These are phyloP conservation scores for Theileria annulata DNA, from an alignment of 169 alveolate species.

Conservation along the genomic window DNA sequence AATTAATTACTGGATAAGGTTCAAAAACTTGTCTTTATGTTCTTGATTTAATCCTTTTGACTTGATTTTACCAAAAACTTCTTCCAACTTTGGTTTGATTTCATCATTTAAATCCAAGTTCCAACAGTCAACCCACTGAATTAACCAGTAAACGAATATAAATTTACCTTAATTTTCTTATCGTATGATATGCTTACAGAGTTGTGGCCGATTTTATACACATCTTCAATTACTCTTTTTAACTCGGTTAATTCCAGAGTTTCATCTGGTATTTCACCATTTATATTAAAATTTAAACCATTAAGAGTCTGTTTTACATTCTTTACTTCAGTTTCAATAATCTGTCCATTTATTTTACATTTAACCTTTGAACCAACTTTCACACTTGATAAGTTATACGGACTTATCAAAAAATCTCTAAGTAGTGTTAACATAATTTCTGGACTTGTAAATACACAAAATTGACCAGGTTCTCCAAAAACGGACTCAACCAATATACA, in stretches of 20 bases:
- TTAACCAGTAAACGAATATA: not conserved
- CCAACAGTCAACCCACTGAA: slow-evolving; percentile 1
- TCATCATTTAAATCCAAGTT: not conserved
- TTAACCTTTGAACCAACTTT: slow-evolving; percentile 1
- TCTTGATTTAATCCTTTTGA: too few relatives aligned
- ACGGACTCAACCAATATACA: not conserved
- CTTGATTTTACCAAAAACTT: too few relatives aligned
- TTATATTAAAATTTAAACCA: not conserved
- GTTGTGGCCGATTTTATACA: not conserved
- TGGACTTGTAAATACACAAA: not conserved
- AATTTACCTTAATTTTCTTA: not conserved
- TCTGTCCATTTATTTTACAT: not conserved
- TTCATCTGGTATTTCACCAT: not conserved
- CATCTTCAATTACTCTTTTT: not conserved
- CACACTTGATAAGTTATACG: not conserved
- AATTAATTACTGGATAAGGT: too few relatives aligned
- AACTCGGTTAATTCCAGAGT: not conserved
- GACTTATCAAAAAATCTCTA: not conserved
- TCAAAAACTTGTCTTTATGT: too few relatives aligned
- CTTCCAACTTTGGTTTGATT: too few relatives aligned
- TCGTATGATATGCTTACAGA: not conserved
- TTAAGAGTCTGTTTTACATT: not conserved
- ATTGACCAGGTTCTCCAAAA: not conserved
- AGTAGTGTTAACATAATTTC: not conserved
- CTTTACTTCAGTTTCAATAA: not conserved